Base-by-base conservation (phyloP, 768 basidiomycete species). In the Pleurotus cornucopiae region DNA sequence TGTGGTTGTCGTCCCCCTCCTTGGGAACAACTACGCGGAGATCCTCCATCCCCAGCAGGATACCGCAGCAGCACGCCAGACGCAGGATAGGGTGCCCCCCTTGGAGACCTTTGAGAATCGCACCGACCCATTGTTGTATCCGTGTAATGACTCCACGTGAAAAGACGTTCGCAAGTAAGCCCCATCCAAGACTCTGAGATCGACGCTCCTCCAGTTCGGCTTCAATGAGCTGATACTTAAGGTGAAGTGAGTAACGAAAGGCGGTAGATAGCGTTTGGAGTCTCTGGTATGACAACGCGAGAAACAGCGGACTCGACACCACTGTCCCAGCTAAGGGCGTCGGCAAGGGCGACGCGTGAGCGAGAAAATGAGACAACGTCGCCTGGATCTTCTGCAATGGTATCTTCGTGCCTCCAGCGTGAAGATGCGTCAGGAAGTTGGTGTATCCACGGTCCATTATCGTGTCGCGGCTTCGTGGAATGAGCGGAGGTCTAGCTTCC, bases 1-100 rank as follows among this genome's bases (percentile, higher is more conserved):
- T 18, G 53, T 70, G 44, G 49, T 66, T 54, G 56, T 64, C 59
- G 49, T 60, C 60, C 55, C 55, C 62, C 39, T 64, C 62, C 49
- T 58, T 66, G 55, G 61, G 67, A 48, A 63, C 58, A 5, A 63
- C 71, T 16, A 66, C 62, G 61, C 71, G 74, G 45, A 79, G 64
- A 58, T 89, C 89, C 49, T 83, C 77, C 34, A 88, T 66, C 0
- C 86, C 90, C 11, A 84, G 65, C 26, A 91, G 64, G 13, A 91
- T 69, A 0, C 90, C 90, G 30, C 30, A 79, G 55, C 78, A 81
- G 47, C 82, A 83, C 4, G 83, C 82, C 14, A 91, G 71, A 37
- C 85, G 73, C 7, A 86, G 70, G 14, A 87, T 71, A 0, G 86
- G 73, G 60, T 83, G 78, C 2, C 88, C 87, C 1, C 89, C 88